Base-by-base conservation (phyloP, 352 stramenopile genomes). In the Saprolegnia diclina region DNA sequence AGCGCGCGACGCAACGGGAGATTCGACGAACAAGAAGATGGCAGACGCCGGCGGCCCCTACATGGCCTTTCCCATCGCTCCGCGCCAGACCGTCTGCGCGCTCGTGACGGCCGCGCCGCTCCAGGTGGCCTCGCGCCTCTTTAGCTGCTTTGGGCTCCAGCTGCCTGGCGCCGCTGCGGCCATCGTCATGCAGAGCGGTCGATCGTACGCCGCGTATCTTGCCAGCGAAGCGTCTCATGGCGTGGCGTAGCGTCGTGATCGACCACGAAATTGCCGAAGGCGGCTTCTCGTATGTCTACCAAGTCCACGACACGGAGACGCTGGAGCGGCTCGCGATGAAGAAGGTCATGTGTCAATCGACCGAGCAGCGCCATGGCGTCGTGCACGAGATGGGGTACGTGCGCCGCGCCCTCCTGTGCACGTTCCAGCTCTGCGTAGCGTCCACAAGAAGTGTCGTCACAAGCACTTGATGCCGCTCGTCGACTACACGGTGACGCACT, bases 251-350 rank as follows among this genome's bases (percentile, higher is more conserved):
- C 1, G 78, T 94, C 18, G 71, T 73, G 5, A 73, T 91, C 16
- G 73, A 81, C 19, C 74, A 66, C 0, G 85, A 92, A 71, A 79
- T 96, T 53, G 86, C 89, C 4, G 88, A 96, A 74, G 89, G 89
- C 52, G 89, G 85, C 1, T 96, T 90, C 73, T 93, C 87, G 44
- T 93, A 88, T 62, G 89, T 96, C 42, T 95, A 91, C 72, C 78
- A 77, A 40, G 84, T 85, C 6, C 77, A 78, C 45, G 86, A 96
- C 63, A 76, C 82, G 11, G 62, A 77, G 38, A 94, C 86, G 16
- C 83, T 88, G 22, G 82, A 94, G 50, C 63, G 74, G 46, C 95
- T 93, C 56, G 89, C 89, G 57, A 85, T 96, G 50, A 96, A 96
- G 77, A 96, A 95, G 75, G 84, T 96, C 21, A 38, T 94, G 61